phyloP scores from a whole-genome alignment of 169 alveolate genomes.

The Plasmodium billcollinsi region DNA sequence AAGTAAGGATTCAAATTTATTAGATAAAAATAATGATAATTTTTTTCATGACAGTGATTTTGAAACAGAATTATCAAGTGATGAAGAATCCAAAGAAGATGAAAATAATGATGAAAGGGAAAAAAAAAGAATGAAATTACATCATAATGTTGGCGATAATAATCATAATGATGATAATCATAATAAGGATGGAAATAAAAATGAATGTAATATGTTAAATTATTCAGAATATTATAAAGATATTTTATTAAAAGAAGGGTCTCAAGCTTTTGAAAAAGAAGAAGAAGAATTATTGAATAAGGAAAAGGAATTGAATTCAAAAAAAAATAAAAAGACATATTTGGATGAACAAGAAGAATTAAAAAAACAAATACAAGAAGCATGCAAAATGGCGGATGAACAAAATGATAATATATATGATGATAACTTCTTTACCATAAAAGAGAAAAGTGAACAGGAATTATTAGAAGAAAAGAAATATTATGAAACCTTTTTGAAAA shows the following conservation, averaged over 20 bases:
- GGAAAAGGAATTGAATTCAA: slow-evolving; percentile 16
- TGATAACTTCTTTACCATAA: slow-evolving; percentile 75
- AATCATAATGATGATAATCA: neutral
- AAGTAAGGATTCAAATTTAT: slow-evolving; percentile 51
- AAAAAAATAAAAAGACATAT: slow-evolving; percentile 43
- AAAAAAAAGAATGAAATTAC: neutral
- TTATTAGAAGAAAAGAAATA: slow-evolving; percentile 38
- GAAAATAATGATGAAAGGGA: neutral
- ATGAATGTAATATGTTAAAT: slow-evolving; percentile 11
- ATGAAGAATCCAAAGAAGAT: neutral
- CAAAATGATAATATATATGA: slow-evolving; percentile 58
- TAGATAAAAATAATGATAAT: slow-evolving; percentile 19
- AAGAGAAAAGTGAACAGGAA: slow-evolving; percentile 73
- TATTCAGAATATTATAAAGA: slow-evolving; percentile 82
- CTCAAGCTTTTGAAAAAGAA: slow-evolving; percentile 81
- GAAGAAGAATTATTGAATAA: slow-evolving; percentile 56
- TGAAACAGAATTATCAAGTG: slow-evolving; percentile 53
- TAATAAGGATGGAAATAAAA: neutral
- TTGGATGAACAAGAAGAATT: slow-evolving; percentile 82
- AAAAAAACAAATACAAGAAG: slow-evolving; percentile 81
- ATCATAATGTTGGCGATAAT: neutral
- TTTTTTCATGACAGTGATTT: slow-evolving; percentile 77
- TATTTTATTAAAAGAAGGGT: slow-evolving; percentile 83
- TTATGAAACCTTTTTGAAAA: slow-evolving; percentile 58
- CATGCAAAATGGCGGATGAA: slow-evolving; percentile 77